Evolutionary conservation across 331 rosid species (phyloP).

Genomic region (Quercus tomentella): DNA sequence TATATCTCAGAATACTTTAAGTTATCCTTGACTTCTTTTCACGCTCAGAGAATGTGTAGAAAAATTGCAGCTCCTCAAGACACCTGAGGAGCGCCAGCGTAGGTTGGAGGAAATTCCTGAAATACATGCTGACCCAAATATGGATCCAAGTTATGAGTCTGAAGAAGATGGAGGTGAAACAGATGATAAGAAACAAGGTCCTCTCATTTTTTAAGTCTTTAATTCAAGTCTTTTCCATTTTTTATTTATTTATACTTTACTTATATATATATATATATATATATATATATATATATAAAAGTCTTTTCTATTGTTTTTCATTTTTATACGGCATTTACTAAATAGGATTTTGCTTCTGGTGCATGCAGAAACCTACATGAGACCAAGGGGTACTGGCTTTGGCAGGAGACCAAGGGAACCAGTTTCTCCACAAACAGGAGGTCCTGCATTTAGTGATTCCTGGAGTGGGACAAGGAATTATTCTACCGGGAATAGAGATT

Average conservation of each 20-base stretch:
- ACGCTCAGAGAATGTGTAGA: constrained; percentile 99
- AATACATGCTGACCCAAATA: constrained; percentile 88
- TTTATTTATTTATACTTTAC: background rate
- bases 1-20: background rate
- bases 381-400: constrained; percentile 73
- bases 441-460: constrained; percentile 54
- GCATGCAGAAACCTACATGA: constrained; percentile 59
- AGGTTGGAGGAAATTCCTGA: constrained; percentile 88
- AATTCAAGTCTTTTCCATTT: background rate
- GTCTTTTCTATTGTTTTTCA: background rate
- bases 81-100: constrained; percentile 98
- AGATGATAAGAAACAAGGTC: constrained; percentile 68
- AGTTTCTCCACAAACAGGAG: constrained; percentile 74
- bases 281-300: no score
- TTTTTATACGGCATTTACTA: background rate
- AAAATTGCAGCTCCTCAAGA: constrained; percentile 87
- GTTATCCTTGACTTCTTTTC: constrained; percentile 58
- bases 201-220: constrained; percentile 9
- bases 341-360: constrained; percentile 17
- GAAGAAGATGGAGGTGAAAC: constrained; percentile 86
- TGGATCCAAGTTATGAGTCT: constrained; percentile 96
- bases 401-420: constrained; percentile 79
- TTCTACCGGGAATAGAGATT: constrained; percentile 53
- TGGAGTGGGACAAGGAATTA: constrained; percentile 75
- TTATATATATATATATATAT: no score